Percentiles rank a stretch among this genome's conserved stretches.
These are phyloP conservation scores for Crithidia brevicula DNA, from an alignment of 208 protist genomes.

Conservation along the genomic window DNA sequence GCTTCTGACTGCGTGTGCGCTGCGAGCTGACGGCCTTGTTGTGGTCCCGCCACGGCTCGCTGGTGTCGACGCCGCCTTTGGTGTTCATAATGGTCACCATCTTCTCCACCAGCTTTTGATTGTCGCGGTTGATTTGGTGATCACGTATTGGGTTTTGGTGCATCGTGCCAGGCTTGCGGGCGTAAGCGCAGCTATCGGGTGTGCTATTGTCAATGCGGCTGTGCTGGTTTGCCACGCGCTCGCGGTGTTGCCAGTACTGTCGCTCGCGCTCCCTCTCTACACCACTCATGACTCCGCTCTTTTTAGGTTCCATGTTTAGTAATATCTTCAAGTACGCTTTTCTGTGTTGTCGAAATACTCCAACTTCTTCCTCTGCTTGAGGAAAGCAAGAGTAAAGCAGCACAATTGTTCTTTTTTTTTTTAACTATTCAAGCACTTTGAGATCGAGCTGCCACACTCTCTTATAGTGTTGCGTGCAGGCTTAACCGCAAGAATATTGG, in stretches of 20 bases:
- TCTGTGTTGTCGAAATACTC: no score
- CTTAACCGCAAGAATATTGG: no score
- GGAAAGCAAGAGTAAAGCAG: no score
- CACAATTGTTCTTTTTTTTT: no score
- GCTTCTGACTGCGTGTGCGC: slow-evolving; percentile 39
- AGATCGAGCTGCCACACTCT: no score
- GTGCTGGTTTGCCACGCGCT: slow-evolving; percentile 46
- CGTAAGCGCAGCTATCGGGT: slow-evolving; percentile 39
- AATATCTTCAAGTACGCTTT: no score
- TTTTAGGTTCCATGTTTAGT: slow-evolving; percentile 22
- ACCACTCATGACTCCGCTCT: slow-evolving; percentile 14
- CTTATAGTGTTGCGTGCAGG: no score
- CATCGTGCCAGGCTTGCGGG: slow-evolving; percentile 37
- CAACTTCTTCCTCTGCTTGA: no score
- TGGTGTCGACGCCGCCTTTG: slow-evolving; percentile 65
- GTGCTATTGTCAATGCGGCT: slow-evolving; percentile 54
- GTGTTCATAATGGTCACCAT: slow-evolving; percentile 75
- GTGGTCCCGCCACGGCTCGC: slow-evolving; percentile 57
- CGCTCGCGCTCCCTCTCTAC: slow-evolving; percentile 48
- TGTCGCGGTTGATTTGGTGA: slow-evolving; percentile 54
- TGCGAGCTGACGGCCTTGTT: slow-evolving; percentile 54
- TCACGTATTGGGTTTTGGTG: slow-evolving; percentile 31
- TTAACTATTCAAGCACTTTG: no score
- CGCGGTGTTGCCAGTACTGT: slow-evolving; percentile 55
- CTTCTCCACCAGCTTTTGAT: slow-evolving; percentile 57